These are phyloP conservation scores for Myriangium duriaei DNA, from an alignment of 2,329 filamentous ascomycete species.

Conservation along the genomic window DNA sequence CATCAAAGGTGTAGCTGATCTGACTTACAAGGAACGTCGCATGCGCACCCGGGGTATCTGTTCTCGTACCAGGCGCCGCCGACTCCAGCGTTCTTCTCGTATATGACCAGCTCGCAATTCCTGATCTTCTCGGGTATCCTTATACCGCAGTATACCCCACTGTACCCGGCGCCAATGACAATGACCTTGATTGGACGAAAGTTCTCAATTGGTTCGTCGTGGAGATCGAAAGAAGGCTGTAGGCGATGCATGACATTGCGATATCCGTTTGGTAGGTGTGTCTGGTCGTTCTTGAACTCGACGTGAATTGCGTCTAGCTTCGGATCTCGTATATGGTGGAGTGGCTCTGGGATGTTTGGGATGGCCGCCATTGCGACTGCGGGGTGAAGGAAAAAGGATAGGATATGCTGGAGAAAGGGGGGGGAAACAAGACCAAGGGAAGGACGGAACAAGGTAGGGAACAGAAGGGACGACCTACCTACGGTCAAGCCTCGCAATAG, in stretches of 20 bases:
- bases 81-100: constrained; percentile 32
- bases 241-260: too few species aligned
- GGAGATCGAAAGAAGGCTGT: constrained; percentile 20
- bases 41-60: constrained; percentile 32
- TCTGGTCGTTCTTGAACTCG: constrained; percentile 10
- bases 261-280: constrained; percentile 9
- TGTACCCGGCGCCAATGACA: constrained; percentile 33
- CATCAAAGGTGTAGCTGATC: too few species aligned
- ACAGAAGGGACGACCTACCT: too few species aligned
- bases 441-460: too few species aligned
- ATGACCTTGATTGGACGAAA: constrained; percentile 30
- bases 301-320: constrained; percentile 14
- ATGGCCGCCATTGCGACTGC: constrained; percentile 26
- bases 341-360: constrained; percentile 18
- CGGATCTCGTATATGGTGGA: constrained; percentile 11
- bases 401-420: neutral
- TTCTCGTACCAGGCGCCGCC: constrained; percentile 30
- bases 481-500: too few species aligned
- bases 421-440: too few species aligned
- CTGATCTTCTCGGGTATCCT: constrained; percentile 29
- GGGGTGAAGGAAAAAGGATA: neutral
- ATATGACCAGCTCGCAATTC: constrained; percentile 30
- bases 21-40: constrained; percentile 16
- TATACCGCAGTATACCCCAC: constrained; percentile 33
- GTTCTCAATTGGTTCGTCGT: constrained; percentile 31